Conservation (phyloP, 257 asterid genomes). For the Solanum pennellii region DNA sequence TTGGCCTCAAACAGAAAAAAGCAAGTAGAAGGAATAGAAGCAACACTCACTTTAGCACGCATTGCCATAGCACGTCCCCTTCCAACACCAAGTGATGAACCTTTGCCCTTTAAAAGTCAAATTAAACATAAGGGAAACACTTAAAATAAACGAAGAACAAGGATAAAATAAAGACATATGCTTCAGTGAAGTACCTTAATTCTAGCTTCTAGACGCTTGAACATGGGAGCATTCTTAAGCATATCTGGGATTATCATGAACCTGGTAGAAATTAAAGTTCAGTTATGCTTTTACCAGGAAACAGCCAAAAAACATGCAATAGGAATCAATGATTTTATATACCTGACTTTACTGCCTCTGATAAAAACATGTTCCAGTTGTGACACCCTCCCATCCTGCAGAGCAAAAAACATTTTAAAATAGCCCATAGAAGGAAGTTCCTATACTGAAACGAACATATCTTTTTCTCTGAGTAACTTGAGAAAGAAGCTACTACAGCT, state of each 20-base stretch:
- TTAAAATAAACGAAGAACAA: not conserved
- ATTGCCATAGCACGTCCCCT: slow-evolving; percentile 97
- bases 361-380: slow-evolving; percentile 95
- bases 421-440: not conserved
- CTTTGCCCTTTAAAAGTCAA: slow-evolving; percentile 67
- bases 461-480: not conserved
- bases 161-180: not conserved
- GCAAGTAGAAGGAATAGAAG: not conserved
- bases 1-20: not conserved
- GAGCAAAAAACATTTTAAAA: not conserved
- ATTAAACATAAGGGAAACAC: slow-evolving; percentile 4
- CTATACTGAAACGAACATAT: not conserved
- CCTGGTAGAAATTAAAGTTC: slow-evolving; percentile 28
- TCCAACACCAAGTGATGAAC: slow-evolving; percentile 89
- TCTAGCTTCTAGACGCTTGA: slow-evolving; percentile 88
- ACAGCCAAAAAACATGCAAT: not conserved
- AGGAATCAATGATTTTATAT: not conserved
- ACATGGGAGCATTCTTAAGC: slow-evolving; percentile 99
- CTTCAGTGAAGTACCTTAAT: slow-evolving; percentile 55
- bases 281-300: not conserved
- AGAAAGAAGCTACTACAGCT: not conserved
- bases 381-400: slow-evolving; percentile 87
- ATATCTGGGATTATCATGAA: slow-evolving; percentile 97
- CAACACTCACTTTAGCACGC: slow-evolving; percentile 80
- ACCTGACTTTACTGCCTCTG: slow-evolving; percentile 99